phyloP scores from a whole-genome alignment of 106 monocot species.

The Dioscorea dumetorum region DNA sequence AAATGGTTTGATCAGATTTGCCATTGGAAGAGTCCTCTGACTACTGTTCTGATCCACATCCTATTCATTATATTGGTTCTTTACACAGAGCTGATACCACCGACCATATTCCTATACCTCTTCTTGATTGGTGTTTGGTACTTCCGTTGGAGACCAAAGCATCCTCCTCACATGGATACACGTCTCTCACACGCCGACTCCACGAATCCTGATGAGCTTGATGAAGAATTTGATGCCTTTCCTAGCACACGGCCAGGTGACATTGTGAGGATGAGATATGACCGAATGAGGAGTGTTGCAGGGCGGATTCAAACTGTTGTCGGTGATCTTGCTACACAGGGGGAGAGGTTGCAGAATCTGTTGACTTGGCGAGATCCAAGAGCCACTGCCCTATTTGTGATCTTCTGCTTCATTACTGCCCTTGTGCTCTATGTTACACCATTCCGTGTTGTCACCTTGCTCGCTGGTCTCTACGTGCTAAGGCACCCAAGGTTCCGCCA shows the following conservation, averaged over 20 bases:
- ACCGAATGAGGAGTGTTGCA: not conserved
- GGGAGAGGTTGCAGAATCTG: not conserved
- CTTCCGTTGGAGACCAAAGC: conserved; percentile 5
- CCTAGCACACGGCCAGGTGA: not conserved
- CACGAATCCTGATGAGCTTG: conserved; percentile 3
- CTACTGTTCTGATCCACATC: conserved; percentile 6
- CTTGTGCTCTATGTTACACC: not conserved
- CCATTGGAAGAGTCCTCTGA: conserved; percentile 3
- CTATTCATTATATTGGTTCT: conserved; percentile 6
- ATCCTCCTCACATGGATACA: conserved; percentile 11
- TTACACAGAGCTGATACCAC: not conserved
- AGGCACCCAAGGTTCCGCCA: not conserved
- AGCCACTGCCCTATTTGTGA: not conserved
- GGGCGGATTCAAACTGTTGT: not conserved
- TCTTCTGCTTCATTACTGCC: not conserved
- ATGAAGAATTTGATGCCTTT: conserved; percentile 5
- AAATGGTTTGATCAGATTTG: conserved; percentile 10
- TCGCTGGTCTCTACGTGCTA: not conserved
- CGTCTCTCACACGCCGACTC: conserved; percentile 1
- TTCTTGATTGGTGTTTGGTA: conserved; percentile 3
- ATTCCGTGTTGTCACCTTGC: not conserved
- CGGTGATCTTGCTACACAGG: not conserved
- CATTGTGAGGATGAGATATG: conserved; percentile 1
- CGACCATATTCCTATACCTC: not conserved
- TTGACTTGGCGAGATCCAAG: not conserved